A percentile compares a stretch with the other conserved stretches of the same genome.
phyloP scores from a whole-genome alignment of 2,329 filamentous ascomycete genomes.

The Neofusicoccum parvum region DNA sequence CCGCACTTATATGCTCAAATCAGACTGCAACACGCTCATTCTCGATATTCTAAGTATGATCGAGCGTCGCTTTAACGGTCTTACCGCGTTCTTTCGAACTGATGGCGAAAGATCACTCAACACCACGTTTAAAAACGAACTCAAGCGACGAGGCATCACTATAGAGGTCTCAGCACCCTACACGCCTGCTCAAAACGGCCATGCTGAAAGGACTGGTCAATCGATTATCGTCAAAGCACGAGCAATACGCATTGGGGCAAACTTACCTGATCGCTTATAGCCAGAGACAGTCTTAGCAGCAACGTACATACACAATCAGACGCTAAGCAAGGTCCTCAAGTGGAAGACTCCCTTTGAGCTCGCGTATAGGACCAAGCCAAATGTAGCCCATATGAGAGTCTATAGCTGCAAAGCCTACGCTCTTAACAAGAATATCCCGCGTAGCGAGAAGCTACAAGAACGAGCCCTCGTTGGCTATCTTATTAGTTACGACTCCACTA shows the following conservation, averaged over 20 bases:
- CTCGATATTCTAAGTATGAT: not conserved
- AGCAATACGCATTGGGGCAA: slow-evolving; percentile 14
- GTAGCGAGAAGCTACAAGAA: not conserved
- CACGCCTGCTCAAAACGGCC: slow-evolving; percentile 24
- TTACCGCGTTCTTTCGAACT: not conserved
- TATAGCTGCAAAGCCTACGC: slow-evolving; percentile 24
- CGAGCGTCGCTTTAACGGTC: not conserved
- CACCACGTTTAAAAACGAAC: not conserved
- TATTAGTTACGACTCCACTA: slow-evolving; percentile 25
- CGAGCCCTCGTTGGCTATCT: slow-evolving; percentile 26
- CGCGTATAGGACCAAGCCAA: slow-evolving; percentile 22
- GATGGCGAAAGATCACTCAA: not conserved
- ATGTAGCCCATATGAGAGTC: slow-evolving; percentile 21
- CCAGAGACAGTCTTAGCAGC: slow-evolving; percentile 22
- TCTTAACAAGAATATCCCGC: slow-evolving; percentile 8
- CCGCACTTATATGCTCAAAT: not conserved
- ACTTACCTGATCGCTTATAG: slow-evolving; percentile 19
- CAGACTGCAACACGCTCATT: not conserved
- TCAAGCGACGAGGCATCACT: not conserved
- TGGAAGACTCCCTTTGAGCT: slow-evolving; percentile 28
- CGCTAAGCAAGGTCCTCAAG: slow-evolving; percentile 18
- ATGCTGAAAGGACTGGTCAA: slow-evolving; percentile 23
- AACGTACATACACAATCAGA: slow-evolving; percentile 26
- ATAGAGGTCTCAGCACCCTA: not conserved
- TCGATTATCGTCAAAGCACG: slow-evolving; percentile 21